Evolutionary conservation across 2,329 filamentous ascomycete species (phyloP), one percentile per base, ranked within the genome.

Genomic region (Nothophoma quercina): DNA sequence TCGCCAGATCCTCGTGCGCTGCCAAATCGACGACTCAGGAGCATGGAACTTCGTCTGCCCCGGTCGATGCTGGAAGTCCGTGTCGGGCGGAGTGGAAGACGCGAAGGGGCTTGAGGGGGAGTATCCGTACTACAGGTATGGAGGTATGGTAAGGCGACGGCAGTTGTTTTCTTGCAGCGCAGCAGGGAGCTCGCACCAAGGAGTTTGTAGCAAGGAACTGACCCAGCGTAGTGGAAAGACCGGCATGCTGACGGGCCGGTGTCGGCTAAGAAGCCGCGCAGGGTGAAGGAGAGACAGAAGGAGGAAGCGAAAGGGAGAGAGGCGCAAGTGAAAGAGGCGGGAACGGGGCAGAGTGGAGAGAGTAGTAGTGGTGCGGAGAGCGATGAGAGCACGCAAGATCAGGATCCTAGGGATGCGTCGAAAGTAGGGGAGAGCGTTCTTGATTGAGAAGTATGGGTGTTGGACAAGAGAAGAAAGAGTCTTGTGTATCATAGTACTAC

Each of bases 1-100:
- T 1, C 69, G 72, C 8, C 63, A 70, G 33, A 68, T 79, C 2
- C 70, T 79, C 0, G 69, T 80, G 2, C 75, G 77, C 39, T 79
- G 77, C 59, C 75, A 77, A 52, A 75, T 75, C 48, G 76, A 79
- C 59, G 60, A 66, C 0, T 70, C 69, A 2, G 56, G 50, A 4
- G 70, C 62, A 51, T 79, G 77, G 77, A 70, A 78, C 56, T 76
- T 79, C 44, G 69, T 80, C 7, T 79, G 77, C 53, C 72, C 76
- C 0, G 75, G 76, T 4, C 56, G 63, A 13, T 79, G 77, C 64
- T 79, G 77, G 78, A 69, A 67, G 25, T 60, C 65, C 2, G 75
- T 79, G 1, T 76, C 73, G 1, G 77, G 77, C n/a, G 77, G 77
- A 6, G 66, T 75, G 2, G 72, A 76, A 29, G 77, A 79, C 58